Percentiles rank a stretch among this genome's conserved stretches.
Conservation (phyloP, 345 rosid species). For the Arabidopsis thaliana region DNA sequence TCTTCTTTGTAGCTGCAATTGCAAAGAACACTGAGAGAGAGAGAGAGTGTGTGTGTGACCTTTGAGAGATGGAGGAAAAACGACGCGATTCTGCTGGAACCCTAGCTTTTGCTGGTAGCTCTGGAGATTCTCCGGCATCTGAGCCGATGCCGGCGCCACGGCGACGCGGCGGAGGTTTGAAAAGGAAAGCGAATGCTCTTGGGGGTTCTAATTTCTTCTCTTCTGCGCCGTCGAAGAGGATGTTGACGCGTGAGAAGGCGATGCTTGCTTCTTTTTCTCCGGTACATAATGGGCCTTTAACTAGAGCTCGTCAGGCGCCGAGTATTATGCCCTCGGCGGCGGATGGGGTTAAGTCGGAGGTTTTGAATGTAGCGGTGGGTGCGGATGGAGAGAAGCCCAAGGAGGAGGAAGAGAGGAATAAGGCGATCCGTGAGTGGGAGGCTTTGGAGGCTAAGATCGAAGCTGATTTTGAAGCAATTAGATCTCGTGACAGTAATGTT, state of each 20-base stretch:
- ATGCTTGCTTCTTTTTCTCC: conserved; percentile 57
- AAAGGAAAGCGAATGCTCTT: conserved; percentile 72
- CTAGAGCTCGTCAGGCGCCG: conserved; percentile 91
- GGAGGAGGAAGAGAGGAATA: conserved; percentile 56
- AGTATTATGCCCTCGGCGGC: conserved; percentile 44
- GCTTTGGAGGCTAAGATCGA: conserved; percentile 79
- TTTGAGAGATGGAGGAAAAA: conserved; percentile 61
- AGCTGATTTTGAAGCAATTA: conserved; percentile 76
- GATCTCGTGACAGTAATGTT: conserved; percentile 73
- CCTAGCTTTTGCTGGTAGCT: conserved; percentile 46
- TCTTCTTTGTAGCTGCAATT: conserved; percentile 26
- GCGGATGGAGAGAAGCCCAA: conserved; percentile 41
- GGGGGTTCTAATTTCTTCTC: conserved; percentile 51
- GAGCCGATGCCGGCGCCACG: conserved; percentile 61
- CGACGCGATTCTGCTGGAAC: conserved; percentile 61
- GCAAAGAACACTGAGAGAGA: conserved; percentile 26
- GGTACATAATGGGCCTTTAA: conserved; percentile 89
- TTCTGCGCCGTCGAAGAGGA: conserved; percentile 68
- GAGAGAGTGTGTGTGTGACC: background rate
- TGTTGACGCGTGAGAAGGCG: conserved; percentile 79
- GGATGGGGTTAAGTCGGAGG: conserved; percentile 42
- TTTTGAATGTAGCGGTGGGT: conserved; percentile 28
- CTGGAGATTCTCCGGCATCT: conserved; percentile 58
- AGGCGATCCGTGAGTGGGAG: conserved; percentile 68
- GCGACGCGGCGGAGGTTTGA: conserved; percentile 73